Evolutionary conservation across 371 early-diverging fungal genomes (phyloP), one percentile per base, ranked within the genome.

Genomic region (Mucor racemosus): DNA sequence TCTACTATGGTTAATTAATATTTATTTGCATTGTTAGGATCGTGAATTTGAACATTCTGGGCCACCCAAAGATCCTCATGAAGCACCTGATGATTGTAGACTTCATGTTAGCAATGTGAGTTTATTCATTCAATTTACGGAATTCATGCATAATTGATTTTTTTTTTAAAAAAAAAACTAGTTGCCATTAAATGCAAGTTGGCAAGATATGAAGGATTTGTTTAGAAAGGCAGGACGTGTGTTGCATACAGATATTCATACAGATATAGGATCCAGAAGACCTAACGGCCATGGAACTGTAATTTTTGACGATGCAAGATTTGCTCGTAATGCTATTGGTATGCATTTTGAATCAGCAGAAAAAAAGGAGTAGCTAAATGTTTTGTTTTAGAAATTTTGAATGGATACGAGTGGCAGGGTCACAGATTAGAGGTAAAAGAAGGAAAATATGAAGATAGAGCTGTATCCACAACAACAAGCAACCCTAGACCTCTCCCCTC

Each of bases 161-260:
- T 36, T 26, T 42, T 46, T 39, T n/a, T n/a, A n/a, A n/a, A n/a
- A n/a, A n/a, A 14, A 11, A 1, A 26, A 21, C 21, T 65, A 94
- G 89, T 81, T 94, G 56, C 94, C 94, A 9, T 89, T 82, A 66
- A 81, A 86, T 38, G 84, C 85, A 44, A 85, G 89, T 57, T 94
- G 94, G 94, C 93, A 93, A 72, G 93, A 93, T 69, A 72, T 94
- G 66, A 93, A 93, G 72, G 94, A 93, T 79, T 65, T 92, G 31
- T 93, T 94, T 76, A 79, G 91, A 60, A 84, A 88, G 64, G 90
- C 91, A 11, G 93, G 93, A 17, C 72, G 77, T n/a, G 91, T 93
- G 0, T 62, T 87, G 34, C 84, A 91, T 44, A 89, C 92, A 4
- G 94, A 94, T 72, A 88, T 94, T 14, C 87, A 89, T 6, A 73